Evolutionary conservation across 2,329 filamentous ascomycete species (phyloP), one percentile per base, ranked within the genome.

Genomic region (Fusarium nelsonii): DNA sequence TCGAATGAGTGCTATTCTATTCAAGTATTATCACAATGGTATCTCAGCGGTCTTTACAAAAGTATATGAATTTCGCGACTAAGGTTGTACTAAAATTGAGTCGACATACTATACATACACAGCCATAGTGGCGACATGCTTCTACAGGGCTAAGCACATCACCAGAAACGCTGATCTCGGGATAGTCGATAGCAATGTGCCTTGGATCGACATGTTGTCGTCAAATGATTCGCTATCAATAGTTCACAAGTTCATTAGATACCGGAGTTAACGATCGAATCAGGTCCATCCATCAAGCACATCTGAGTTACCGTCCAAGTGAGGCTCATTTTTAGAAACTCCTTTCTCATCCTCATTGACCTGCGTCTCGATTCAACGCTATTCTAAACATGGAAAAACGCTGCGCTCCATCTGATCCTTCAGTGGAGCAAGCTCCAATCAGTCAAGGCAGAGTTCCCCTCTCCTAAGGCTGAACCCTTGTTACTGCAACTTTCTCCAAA

Each of bases 61-160:
- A 63, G 37, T 23, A 26, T 11, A 26, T 28, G 4, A 18, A 63
- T 20, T 43, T 10, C 1, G 58, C 63, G 63, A 63, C 32, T 3
- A 32, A 9, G 36, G 28, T 15, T 43, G 45, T 4, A 18, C 41
- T 44, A 23, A 30, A 23, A 44, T 16, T n/a, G 6, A 18, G 28
- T 30, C 9, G 2, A 30, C 28, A 30, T 10, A 30, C 28, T 30
- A 5, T 30, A 30, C 8, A 9, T 36, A 18, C 61, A 65, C 49
- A 26, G 63, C 63, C 63, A 26, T 41, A 14, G 54, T 57, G 39
- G 43, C 37, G 18, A 49, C 9, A 16, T 34, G 28, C 26, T 34
- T 16, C 54, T 15, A 59, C 63, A 70, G 40, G 67, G 67, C 67
- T 61, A 58, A 70, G 67, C 7, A 12, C 39, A 34, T 8, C 4